These are phyloP conservation scores for Biancaea sappan DNA, from an alignment of 306 rosid genomes.

Conservation along the genomic window DNA sequence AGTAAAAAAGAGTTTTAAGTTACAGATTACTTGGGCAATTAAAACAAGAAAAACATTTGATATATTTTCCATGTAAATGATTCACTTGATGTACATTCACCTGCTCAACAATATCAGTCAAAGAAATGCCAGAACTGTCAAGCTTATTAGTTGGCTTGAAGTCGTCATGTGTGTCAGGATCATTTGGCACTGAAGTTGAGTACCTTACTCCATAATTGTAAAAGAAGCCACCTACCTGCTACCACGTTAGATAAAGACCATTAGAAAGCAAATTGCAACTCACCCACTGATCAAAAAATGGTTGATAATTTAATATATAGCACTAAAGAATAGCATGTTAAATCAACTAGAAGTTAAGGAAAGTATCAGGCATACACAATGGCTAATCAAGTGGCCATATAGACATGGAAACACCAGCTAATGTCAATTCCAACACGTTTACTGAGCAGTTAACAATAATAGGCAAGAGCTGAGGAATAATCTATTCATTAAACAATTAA, in stretches of 20 bases:
- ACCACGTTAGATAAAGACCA: conserved; percentile 25
- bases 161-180: conserved; percentile 83
- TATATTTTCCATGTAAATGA: not conserved
- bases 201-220: conserved; percentile 51
- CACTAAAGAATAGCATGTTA: not conserved
- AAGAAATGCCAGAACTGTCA: conserved; percentile 51
- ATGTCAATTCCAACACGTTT: conserved; percentile 42
- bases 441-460: not conserved
- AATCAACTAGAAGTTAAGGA: not conserved
- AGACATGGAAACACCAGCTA: conserved; percentile 30
- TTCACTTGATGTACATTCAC: conserved; percentile 40
- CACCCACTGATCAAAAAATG: no score
- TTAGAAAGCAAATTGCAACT: not conserved
- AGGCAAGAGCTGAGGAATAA: not conserved
- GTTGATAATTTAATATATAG: no score
- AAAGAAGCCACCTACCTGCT: conserved; percentile 50
- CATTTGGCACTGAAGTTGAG: conserved; percentile 54
- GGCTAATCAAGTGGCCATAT: not conserved
- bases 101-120: conserved; percentile 74
- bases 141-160: conserved; percentile 79
- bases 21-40: not conserved
- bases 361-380: conserved; percentile 10
- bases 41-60: not conserved
- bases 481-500: not conserved
- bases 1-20: conserved; percentile 1